These are phyloP conservation scores for Debaryomyces singareniensis DNA, from an alignment of 1,139 yeast genomes.

Conservation along the genomic window DNA sequence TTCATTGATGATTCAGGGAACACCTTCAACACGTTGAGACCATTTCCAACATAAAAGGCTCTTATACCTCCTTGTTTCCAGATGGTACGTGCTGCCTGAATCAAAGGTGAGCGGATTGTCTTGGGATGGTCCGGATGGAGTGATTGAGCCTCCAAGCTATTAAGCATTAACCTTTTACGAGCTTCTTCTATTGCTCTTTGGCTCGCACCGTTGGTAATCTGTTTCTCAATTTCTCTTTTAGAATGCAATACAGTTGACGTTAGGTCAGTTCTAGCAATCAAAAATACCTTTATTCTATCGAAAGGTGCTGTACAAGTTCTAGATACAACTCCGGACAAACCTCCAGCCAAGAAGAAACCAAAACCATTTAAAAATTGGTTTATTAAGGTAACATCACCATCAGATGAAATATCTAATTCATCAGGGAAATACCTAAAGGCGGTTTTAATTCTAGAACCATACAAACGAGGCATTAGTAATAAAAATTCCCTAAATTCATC, in stretches of 20 bases:
- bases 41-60: constrained; percentile 92
- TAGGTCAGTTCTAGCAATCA: constrained; percentile 86
- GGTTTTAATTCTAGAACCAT: constrained; percentile 66
- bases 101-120: constrained; percentile 57
- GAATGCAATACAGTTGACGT: constrained; percentile 63
- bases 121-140: constrained; percentile 23
- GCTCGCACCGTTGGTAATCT: constrained; percentile 30
- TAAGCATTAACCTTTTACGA: constrained; percentile 16
- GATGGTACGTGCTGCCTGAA: constrained; percentile 74
- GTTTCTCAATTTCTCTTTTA: constrained; percentile 42
- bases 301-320: constrained; percentile 97
- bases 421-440: constrained; percentile 80
- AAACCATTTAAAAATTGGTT: constrained; percentile 76
- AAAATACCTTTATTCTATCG: constrained; percentile 86
- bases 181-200: constrained; percentile 34
- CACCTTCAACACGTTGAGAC: constrained; percentile 85
- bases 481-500: constrained; percentile 84
- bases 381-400: constrained; percentile 84
- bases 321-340: constrained; percentile 93
- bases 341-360: constrained; percentile 92
- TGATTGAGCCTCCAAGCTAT: constrained; percentile 17
- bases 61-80: constrained; percentile 86
- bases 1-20: constrained; percentile 98
- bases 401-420: constrained; percentile 74
- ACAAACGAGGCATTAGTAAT: constrained; percentile 70